Evolutionary conservation across 2,329 filamentous ascomycete genomes (phyloP), one percentile per base, ranked within the genome.

Genomic region (Eutypa lata): DNA sequence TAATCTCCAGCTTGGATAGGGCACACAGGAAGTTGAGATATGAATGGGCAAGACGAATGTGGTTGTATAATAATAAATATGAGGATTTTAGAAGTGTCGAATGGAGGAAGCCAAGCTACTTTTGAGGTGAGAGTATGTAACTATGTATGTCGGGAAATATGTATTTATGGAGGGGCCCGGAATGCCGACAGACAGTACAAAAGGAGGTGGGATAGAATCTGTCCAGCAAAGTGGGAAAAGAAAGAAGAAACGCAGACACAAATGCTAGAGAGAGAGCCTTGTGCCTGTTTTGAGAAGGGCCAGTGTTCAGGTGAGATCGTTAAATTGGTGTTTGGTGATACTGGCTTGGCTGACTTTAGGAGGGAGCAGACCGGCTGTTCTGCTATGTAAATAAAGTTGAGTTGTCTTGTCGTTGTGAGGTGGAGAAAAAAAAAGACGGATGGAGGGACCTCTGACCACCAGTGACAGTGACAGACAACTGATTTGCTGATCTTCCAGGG

Each of bases 311-410:
- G 38, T 42, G 10, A 42, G 18, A 42, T 42, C 16, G 38, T 10
- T 42, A 18, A n/a, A 45, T 22, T 45, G 42, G 22, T 26, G 22
- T 26, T 45, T 31, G 10, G 26, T 31, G 26, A 6, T 31, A 10
- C 26, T 31, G 42, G 42, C 22, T 21, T 7, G 19, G 21, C 21
- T 3, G 19, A 26, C 21, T 16, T 18, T 1, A 18, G 38, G 38
- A 18, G n/a, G 10, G 38, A 19, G 18, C 38, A 22, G 38, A 21
- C 38, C 38, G 42, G 21, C 42, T 45, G 42, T 45, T 45, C 42
- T 45, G 42, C 21, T 45, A 45, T 45, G 42, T 45, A 45, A 45
- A 45, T 45, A 45, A 45, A 45, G 42, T 45, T 28, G 42, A 28
- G 42, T 45, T 28, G 42, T 28, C 22, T n/a, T 11, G 10, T 26